Percentiles rank a stretch among this genome's conserved stretches.
Evolutionary conservation across 352 stramenopile genomes (phyloP).

Genomic region (Sclerospora graminicola): DNA sequence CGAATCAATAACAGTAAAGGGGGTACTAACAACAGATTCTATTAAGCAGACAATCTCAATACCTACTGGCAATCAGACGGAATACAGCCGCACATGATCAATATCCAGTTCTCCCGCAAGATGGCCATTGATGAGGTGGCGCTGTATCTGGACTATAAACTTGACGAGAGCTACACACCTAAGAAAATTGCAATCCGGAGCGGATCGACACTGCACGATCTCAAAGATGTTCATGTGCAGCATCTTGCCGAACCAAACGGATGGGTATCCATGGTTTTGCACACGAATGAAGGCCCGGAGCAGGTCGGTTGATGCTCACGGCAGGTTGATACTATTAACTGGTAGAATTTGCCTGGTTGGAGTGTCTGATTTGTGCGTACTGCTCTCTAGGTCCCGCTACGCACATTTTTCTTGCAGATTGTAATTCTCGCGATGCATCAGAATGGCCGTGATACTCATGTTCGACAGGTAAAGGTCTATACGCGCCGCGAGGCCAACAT

Average conservation of each 20-base stretch:
- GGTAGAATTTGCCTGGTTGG: too few species aligned
- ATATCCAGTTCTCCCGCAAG: conserved; percentile 95
- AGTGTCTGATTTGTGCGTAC: background rate
- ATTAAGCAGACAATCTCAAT: conserved; percentile 80
- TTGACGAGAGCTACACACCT: conserved; percentile 98
- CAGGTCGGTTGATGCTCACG: conserved; percentile 36
- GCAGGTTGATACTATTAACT: too few species aligned
- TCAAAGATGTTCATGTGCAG: conserved; percentile 89
- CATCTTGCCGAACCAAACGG: conserved; percentile 89
- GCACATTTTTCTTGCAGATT: conserved; percentile 95
- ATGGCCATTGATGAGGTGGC: conserved; percentile 90
- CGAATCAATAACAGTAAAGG: background rate
- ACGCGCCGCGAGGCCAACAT: conserved; percentile 52
- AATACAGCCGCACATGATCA: conserved; percentile 94
- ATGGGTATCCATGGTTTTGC: conserved; percentile 90
- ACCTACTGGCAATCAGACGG: conserved; percentile 97
- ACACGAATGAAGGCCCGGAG: conserved; percentile 30
- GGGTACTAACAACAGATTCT: background rate
- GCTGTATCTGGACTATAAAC: conserved; percentile 96
- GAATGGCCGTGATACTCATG: conserved; percentile 95
- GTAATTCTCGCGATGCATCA: conserved; percentile 96
- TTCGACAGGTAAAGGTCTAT: conserved; percentile 91
- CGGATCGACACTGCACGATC: conserved; percentile 92
- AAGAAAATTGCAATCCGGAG: conserved; percentile 90
- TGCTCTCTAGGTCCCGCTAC: conserved; percentile 32